Base-by-base conservation (phyloP, 1,284 basidiomycete genomes). In the Trichosporon sp. region DNA sequence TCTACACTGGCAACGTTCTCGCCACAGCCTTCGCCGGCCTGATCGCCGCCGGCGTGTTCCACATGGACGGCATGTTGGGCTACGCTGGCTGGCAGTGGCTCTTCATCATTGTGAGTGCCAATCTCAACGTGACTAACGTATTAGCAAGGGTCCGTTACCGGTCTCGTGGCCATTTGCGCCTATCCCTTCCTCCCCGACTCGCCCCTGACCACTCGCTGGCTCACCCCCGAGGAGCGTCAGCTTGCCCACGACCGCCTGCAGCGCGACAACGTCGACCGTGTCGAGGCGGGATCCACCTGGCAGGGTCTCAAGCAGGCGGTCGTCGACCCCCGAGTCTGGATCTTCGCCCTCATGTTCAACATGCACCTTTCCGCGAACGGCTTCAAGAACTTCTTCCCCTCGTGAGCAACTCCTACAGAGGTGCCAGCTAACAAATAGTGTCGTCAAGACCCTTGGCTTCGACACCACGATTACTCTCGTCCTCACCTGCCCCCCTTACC, bases 401-500 rank as follows among this genome's bases (percentile, higher is more conserved):
- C 31, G 56, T 61, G 16, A 35, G 32, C 14, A 2, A 7, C 4
- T 14, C 11, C 56, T n/a, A 5, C 31, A 16, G 8, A n/a, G 12
- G 12, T 31, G 31, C 11, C 8, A 14, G 26, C 56, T 61, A 2
- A 61, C 56, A 31, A 10, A 1, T 12, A 63, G 59, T 11, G 59
- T 63, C 31, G 59, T 63, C 16, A 63, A 63, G 66, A 76, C 78
- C 1, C 78, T 83, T 46, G 82, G 83, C 5, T 83, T 79, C 75
- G 69, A 67, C 59, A 72, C 74, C 19, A 81, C 76, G 61, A 77
- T 79, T 65, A 83, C 82, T 0, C 78, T 84, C 12, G 76, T 82
- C 6, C 78, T 85, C 43, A 83, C 81, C 19, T 81, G 80, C 48
- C 83, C 83, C 12, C 81, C 82, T 0, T 83, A 82, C 74, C 72